These are phyloP conservation scores for Phanerodontia chrysosporium DNA, from an alignment of 768 basidiomycete species.

Conservation along the genomic window DNA sequence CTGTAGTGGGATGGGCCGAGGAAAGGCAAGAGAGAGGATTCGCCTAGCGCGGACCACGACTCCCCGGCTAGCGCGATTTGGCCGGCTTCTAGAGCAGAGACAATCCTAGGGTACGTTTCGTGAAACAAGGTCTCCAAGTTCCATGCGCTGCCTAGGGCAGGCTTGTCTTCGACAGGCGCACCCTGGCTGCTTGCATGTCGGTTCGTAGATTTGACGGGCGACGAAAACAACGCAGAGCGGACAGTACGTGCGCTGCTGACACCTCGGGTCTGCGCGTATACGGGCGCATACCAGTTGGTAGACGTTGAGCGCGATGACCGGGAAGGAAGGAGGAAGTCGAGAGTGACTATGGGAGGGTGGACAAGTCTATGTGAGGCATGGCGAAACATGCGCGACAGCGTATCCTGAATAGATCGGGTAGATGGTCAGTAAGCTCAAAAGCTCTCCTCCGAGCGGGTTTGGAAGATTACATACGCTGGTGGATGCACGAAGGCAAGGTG, in stretches of 20 bases:
- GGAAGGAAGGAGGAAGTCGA: slow-evolving; percentile 49
- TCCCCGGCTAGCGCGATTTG: slow-evolving; percentile 28
- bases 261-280: neutral
- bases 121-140: slow-evolving; percentile 27
- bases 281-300: neutral
- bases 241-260: no score
- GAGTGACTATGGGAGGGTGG: slow-evolving; percentile 20
- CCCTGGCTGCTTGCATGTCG: no score
- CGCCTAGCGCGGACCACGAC: slow-evolving; percentile 42
- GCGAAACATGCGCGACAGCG: slow-evolving; percentile 16
- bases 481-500: neutral
- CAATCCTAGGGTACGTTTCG: slow-evolving; percentile 33
- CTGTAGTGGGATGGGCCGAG: slow-evolving; percentile 41
- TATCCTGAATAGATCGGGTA: slow-evolving; percentile 5
- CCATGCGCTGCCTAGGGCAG: neutral
- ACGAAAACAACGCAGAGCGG: neutral
- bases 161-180: neutral
- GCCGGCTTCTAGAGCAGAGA: slow-evolving; percentile 30
- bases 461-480: no score
- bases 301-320: slow-evolving; percentile 31
- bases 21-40: slow-evolving; percentile 39
- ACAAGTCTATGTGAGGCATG: slow-evolving; percentile 18
- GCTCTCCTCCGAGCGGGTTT: no score
- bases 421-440: neutral
- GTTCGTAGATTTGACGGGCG: no score